Evolutionary conservation across 2,329 filamentous ascomycete species (phyloP).

Genomic region (Nothophoma quercina): DNA sequence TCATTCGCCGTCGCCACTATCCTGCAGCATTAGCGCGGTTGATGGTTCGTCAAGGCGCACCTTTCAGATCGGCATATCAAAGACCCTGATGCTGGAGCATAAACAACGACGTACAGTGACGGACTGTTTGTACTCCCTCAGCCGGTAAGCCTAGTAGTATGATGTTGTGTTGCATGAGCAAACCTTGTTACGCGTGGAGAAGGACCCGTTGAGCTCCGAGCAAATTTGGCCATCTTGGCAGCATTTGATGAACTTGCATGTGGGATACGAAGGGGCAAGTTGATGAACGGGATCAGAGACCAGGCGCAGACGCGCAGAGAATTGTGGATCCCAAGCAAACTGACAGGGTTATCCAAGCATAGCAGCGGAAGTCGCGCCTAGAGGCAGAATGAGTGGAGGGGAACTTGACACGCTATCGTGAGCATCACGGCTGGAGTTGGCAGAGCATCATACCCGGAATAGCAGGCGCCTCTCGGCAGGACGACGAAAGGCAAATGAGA

Average conservation of each 20-base stretch:
- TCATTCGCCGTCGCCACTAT: conserved; percentile 46
- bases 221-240: conserved; percentile 38
- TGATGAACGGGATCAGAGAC: conserved; percentile 40
- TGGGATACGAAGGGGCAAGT: conserved; percentile 30
- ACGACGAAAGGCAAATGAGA: conserved; percentile 30
- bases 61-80: conserved; percentile 45
- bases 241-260: conserved; percentile 32
- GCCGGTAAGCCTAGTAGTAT: conserved; percentile 43
- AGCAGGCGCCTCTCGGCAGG: conserved; percentile 42
- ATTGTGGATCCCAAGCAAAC: conserved; percentile 37
- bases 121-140: conserved; percentile 37
- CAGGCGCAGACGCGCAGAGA: conserved; percentile 31
- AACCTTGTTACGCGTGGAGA: conserved; percentile 30
- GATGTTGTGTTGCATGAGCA: conserved; percentile 26
- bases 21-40: conserved; percentile 47
- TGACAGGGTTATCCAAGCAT: conserved; percentile 31
- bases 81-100: conserved; percentile 43
- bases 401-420: conserved; percentile 47
- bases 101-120: conserved; percentile 43
- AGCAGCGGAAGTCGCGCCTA: conserved; percentile 46
- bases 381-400: conserved; percentile 40
- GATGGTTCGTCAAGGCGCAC: conserved; percentile 46
- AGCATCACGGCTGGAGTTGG: conserved; percentile 45
- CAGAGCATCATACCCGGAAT: conserved; percentile 43
- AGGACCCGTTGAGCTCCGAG: conserved; percentile 25